These are phyloP conservation scores for Aspergillus flavus DNA, from an alignment of 2,329 filamentous ascomycete species.

Conservation along the genomic window DNA sequence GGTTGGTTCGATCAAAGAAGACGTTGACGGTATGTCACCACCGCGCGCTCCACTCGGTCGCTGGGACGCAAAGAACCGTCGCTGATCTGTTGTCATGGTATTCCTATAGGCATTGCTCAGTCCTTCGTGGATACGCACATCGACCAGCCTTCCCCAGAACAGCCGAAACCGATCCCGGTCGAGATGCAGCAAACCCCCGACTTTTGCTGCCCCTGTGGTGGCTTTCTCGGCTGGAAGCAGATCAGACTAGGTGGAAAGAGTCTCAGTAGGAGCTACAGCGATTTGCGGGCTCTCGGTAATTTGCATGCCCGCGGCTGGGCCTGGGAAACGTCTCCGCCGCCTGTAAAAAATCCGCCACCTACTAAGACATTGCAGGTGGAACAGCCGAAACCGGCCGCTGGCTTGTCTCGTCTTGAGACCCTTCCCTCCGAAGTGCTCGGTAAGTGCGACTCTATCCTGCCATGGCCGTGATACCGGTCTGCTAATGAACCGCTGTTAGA, in stretches of 20 bases:
- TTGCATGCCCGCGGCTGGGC: slow-evolving; percentile 45
- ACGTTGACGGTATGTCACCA: slow-evolving; percentile 39
- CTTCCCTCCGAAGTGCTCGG: slow-evolving; percentile 72
- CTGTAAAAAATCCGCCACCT: slow-evolving; percentile 15
- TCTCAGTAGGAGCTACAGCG: slow-evolving; percentile 48
- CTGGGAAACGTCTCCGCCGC: slow-evolving; percentile 39
- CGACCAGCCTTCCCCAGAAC: slow-evolving; percentile 30
- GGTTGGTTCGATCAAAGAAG: slow-evolving; percentile 49
- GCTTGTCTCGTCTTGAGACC: slow-evolving; percentile 62
- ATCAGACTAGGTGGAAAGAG: slow-evolving; percentile 47
- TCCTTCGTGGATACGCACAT: slow-evolving; percentile 47
- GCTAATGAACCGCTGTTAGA: slow-evolving; percentile 48
- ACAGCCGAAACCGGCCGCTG: slow-evolving; percentile 26
- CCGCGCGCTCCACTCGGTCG: background rate
- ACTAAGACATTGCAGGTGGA: slow-evolving; percentile 27
- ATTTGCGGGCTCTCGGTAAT: slow-evolving; percentile 40
- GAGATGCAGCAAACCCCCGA: slow-evolving; percentile 43
- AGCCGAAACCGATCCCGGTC: slow-evolving; percentile 21
- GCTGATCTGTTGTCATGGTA: slow-evolving; percentile 9
- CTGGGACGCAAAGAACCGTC: background rate
- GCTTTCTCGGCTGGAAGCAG: slow-evolving; percentile 49
- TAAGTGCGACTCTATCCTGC: slow-evolving; percentile 47
- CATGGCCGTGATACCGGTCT: background rate
- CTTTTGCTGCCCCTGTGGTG: slow-evolving; percentile 51
- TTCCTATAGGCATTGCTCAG: slow-evolving; percentile 42